phyloP scores from a whole-genome alignment of 495 filamentous ascomycete species.

The Penicillium parvum region DNA sequence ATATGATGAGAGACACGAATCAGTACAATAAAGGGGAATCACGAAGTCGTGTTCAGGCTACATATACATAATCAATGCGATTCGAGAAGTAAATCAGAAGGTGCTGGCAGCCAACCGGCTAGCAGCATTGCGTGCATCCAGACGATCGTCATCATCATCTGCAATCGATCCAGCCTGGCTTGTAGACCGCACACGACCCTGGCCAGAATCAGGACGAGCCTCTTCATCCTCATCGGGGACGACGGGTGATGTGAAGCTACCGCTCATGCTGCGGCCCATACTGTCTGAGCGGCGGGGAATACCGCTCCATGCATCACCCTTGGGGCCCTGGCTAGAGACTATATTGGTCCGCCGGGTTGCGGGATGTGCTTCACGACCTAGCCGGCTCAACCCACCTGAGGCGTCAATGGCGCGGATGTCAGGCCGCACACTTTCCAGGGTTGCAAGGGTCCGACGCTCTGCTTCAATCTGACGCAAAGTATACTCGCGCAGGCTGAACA shows the following conservation, averaged over 20 bases:
- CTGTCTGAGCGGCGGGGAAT: constrained; percentile 77
- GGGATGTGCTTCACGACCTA: constrained; percentile 86
- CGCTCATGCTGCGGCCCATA: constrained; percentile 71
- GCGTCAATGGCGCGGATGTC: constrained; percentile 91
- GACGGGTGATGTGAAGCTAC: constrained; percentile 51
- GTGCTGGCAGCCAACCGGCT: constrained; percentile 90
- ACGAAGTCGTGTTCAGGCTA: constrained; percentile 23
- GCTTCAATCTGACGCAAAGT: constrained; percentile 93
- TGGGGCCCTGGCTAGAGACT: constrained; percentile 83
- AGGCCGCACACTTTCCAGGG: constrained; percentile 83
- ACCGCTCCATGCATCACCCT: constrained; percentile 96
- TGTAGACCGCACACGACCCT: constrained; percentile 56
- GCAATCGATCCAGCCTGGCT: constrained; percentile 56
- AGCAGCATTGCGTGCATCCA: constrained; percentile 93
- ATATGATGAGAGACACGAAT: constrained; percentile 9
- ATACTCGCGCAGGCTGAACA: constrained; percentile 81
- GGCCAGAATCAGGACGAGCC: constrained; percentile 33
- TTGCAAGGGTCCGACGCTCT: constrained; percentile 86
- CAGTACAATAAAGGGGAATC: constrained; percentile 26
- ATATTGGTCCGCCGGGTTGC: constrained; percentile 68
- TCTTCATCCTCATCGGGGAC: constrained; percentile 40
- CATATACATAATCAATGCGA: constrained; percentile 25
- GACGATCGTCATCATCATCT: constrained; percentile 89
- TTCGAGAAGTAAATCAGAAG: constrained; percentile 51
- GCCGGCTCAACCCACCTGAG: constrained; percentile 78